Conservation (phyloP, 2,329 filamentous ascomycete genomes). For the Pseudopyrenochaeta lycopersici region DNA sequence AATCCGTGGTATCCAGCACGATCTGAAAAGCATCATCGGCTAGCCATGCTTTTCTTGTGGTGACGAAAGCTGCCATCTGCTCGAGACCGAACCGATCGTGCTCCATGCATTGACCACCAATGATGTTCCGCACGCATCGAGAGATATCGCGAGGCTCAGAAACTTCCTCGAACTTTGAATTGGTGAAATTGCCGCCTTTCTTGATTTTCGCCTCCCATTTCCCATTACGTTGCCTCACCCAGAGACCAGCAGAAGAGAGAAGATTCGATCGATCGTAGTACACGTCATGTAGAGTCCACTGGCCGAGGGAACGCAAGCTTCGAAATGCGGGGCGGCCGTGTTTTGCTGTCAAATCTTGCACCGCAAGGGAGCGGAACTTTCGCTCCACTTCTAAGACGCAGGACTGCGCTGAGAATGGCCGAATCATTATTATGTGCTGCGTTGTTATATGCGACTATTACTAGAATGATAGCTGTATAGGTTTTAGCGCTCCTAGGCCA, state of each 20-base stretch:
- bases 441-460: no score
- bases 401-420: slow-evolving; percentile 4
- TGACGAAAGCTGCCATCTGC: slow-evolving; percentile 29
- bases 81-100: slow-evolving; percentile 14
- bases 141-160: slow-evolving; percentile 20
- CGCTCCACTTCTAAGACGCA: slow-evolving; percentile 19
- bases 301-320: slow-evolving; percentile 13
- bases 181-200: slow-evolving; percentile 25
- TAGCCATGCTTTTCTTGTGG: slow-evolving; percentile 33
- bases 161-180: slow-evolving; percentile 38
- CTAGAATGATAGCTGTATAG: no score
- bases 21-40: slow-evolving; percentile 28
- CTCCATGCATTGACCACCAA: not conserved
- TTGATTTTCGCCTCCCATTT: slow-evolving; percentile 28
- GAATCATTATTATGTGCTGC: slow-evolving; percentile 9
- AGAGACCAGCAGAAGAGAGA: slow-evolving; percentile 32
- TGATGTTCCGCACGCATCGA: slow-evolving; percentile 11
- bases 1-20: slow-evolving; percentile 22
- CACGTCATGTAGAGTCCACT: slow-evolving; percentile 26
- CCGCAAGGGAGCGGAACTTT: slow-evolving; percentile 17
- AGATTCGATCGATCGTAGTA: slow-evolving; percentile 36
- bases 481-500: no score
- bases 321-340: slow-evolving; percentile 10
- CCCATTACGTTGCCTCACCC: slow-evolving; percentile 28
- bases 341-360: slow-evolving; percentile 9